Conservation (phyloP, 306 rosid genomes). For the Acmispon strigosus region DNA sequence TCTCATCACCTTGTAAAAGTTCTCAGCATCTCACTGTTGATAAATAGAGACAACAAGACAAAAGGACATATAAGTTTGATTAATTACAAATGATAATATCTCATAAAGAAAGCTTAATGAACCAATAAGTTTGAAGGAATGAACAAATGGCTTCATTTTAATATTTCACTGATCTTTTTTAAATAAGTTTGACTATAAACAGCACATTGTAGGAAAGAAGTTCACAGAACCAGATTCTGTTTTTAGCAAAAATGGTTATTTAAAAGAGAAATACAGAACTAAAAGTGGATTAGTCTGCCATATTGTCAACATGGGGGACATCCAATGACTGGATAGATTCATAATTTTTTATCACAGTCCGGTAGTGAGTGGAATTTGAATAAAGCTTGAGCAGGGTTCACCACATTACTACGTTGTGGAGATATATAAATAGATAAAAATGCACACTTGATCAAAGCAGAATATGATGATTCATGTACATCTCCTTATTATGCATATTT, state of each 20-base stretch:
- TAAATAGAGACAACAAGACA: neutral
- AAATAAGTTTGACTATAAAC: neutral
- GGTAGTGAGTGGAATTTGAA: no score
- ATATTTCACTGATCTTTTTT: neutral
- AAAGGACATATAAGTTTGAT: neutral
- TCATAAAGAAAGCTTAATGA: neutral
- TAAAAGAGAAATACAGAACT: neutral
- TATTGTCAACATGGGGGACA: neutral
- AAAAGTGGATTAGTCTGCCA: neutral
- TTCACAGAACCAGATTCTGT: neutral
- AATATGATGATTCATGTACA: conserved; percentile 7
- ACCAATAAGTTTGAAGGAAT: neutral
- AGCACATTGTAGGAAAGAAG: neutral
- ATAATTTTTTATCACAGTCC: no score
- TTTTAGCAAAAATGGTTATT: neutral
- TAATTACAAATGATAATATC: neutral
- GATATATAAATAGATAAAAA: neutral
- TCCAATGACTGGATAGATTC: no score
- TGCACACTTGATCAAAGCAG: neutral
- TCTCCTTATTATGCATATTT: conserved; percentile 2
- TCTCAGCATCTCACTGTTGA: neutral
- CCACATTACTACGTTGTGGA: neutral
- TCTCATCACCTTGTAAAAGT: neutral
- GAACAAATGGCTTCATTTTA: neutral
- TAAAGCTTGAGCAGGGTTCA: neutral